Conservation (phyloP, 495 filamentous ascomycete genomes). For the Penicillium lagena region DNA sequence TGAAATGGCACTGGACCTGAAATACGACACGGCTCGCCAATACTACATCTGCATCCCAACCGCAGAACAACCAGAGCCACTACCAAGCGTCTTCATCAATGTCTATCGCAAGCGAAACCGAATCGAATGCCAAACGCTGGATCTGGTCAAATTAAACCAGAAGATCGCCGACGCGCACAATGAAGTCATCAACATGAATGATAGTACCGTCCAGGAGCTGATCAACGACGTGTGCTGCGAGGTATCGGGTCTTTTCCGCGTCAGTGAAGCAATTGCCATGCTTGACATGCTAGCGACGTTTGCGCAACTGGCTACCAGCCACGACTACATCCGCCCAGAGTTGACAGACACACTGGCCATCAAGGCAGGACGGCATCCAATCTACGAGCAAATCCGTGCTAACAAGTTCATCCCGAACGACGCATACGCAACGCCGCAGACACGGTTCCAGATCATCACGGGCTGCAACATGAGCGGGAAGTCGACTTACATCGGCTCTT, state of each 20-base stretch:
- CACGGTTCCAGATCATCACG: slow-evolving; percentile 86
- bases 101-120: slow-evolving; percentile 60
- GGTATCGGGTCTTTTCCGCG: slow-evolving; percentile 63
- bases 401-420: slow-evolving; percentile 80
- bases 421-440: slow-evolving; percentile 70
- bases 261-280: slow-evolving; percentile 81
- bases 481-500: slow-evolving; percentile 84
- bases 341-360: slow-evolving; percentile 71
- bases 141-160: slow-evolving; percentile 71
- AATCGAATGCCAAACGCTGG: slow-evolving; percentile 80
- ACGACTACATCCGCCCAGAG: slow-evolving; percentile 77
- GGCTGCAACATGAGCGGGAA: slow-evolving; percentile 99
- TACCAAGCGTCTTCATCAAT: slow-evolving; percentile 77
- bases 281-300: slow-evolving; percentile 90
- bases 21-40: slow-evolving; percentile 68
- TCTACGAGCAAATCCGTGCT: slow-evolving; percentile 65
- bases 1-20: slow-evolving; percentile 57
- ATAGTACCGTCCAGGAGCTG: slow-evolving; percentile 60
- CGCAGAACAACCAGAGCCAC: slow-evolving; percentile 54
- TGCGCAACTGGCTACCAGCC: slow-evolving; percentile 65
- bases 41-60: slow-evolving; percentile 72
- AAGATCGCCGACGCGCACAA: slow-evolving; percentile 70
- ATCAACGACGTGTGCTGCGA: slow-evolving; percentile 60
- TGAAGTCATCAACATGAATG: slow-evolving; percentile 73
- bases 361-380: slow-evolving; percentile 76